Conservation (phyloP, 768 basidiomycete species). For the Auricularia sp. region DNA sequence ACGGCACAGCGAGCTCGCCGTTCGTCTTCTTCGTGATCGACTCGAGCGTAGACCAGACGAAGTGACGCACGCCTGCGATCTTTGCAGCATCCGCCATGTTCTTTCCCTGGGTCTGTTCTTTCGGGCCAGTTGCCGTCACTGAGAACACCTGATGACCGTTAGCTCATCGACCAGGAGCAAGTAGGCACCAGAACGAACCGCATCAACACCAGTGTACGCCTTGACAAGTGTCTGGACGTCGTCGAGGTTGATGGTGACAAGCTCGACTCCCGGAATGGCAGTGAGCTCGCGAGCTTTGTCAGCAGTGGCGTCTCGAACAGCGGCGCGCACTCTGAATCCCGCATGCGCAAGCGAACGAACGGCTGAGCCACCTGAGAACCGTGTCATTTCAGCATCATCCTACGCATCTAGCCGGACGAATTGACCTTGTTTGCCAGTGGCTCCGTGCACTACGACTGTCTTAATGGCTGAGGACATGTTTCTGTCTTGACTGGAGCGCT, state of each 20-base stretch:
- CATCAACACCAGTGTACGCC: too few relatives aligned
- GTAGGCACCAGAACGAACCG: too few relatives aligned
- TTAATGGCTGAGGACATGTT: too few relatives aligned
- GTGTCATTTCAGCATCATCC: too few relatives aligned
- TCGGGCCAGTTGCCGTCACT: background rate
- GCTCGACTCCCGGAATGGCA: background rate
- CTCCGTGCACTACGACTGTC: too few relatives aligned
- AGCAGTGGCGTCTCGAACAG: background rate
- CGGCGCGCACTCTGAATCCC: background rate
- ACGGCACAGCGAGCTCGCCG: too few relatives aligned
- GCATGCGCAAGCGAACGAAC: background rate
- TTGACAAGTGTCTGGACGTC: background rate
- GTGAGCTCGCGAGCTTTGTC: background rate
- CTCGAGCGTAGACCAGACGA: conserved; percentile 5
- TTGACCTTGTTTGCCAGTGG: too few relatives aligned
- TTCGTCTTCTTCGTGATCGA: too few relatives aligned
- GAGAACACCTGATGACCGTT: too few relatives aligned
- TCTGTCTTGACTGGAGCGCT: too few relatives aligned
- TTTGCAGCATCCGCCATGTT: conserved; percentile 8
- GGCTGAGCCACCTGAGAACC: background rate
- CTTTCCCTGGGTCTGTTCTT: conserved; percentile 6
- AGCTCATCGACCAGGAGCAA: too few relatives aligned
- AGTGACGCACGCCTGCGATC: conserved; percentile 5
- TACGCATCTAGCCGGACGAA: too few relatives aligned
- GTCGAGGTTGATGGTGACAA: background rate